Evolutionary conservation across 2,329 filamentous ascomycete species (phyloP), one percentile per base, ranked within the genome.

Genomic region (Neonectria hederae): DNA sequence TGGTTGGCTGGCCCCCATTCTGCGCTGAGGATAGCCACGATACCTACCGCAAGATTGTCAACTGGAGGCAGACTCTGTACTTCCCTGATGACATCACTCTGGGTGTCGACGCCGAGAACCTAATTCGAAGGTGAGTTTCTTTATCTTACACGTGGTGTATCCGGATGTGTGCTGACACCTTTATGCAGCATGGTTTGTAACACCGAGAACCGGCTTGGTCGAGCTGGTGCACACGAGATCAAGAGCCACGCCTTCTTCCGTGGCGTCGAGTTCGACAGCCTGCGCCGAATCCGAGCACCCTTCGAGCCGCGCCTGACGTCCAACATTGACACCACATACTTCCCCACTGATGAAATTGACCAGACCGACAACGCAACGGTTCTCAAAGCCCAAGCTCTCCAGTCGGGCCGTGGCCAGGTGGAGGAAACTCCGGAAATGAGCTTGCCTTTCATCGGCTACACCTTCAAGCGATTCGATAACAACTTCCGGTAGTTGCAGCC

Each of bases 11-110:
- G 96, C 96, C 96, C 59, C 96, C 96, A 30, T 99, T 99, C 87
- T 99, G 96, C 79, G 95, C 96, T 21, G 96, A 99, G 79, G 95
- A 98, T 77, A 92, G 94, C 65, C 95, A 97, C 76, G 96, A 98
- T 79, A 98, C 96, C 1, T 99, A 99, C 82, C 91, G 95, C 71
- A 99, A 99, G 87, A 99, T 99, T 79, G 94, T 99, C 74, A 97
- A 97, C 82, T 99, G 96, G 96, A 90, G 93, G 61, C 91, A 97
- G 76, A 94, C 95, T 64, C 83, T 99, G 52, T 97, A 97, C 80
- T 98, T 99, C 84, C 96, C 96, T 0, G 94, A 97, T 65, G 96
- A 99, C 79, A 92, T 97, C 74, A 92, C 93, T 65, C 85, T 99
- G 35, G 93, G 93, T 45, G 87, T 87, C 1, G 94, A 97, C 76